Evolutionary conservation across 129 eudicot species (phyloP).

Genomic region (Calendula officinalis): DNA sequence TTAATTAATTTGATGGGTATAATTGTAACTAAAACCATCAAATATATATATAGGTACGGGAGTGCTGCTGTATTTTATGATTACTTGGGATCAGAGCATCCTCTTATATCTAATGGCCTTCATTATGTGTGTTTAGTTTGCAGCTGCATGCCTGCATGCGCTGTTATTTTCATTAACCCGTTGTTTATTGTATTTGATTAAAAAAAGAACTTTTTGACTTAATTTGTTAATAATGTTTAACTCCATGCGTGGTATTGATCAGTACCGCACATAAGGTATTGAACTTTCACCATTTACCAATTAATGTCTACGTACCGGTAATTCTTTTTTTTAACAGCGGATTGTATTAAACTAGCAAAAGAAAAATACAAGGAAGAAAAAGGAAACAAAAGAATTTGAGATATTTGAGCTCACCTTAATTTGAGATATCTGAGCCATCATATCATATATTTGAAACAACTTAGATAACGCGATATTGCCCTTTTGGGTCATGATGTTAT

Average conservation of each 20-base stretch:
- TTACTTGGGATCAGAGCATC: conserved; percentile 36
- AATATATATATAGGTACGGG: conserved; percentile 31
- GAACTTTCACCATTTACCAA: no score
- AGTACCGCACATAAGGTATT: not conserved
- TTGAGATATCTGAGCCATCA: not conserved
- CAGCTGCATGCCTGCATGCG: conserved; percentile 28
- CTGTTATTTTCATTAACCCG: conserved; percentile 20
- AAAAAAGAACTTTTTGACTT: conserved; percentile 5
- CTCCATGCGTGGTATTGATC: conserved; percentile 4
- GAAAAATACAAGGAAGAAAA: no score
- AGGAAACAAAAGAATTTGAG: not conserved
- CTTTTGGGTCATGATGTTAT: conserved; percentile 20
- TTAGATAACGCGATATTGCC: conserved; percentile 15
- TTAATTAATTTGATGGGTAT: conserved; percentile 34
- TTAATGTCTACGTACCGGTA: no score
- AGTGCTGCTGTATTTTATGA: conserved; percentile 24
- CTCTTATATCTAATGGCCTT: conserved; percentile 26
- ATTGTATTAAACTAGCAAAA: no score
- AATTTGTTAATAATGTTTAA: conserved; percentile 6
- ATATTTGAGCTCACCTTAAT: not conserved
- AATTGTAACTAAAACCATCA: conserved; percentile 27
- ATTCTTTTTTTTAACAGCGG: no score
- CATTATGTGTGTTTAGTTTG: conserved; percentile 15
- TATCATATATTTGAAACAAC: not conserved
- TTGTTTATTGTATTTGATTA: conserved; percentile 15